Evolutionary conservation across 129 eudicot species (phyloP).

Genomic region (Saussurea involucrata): DNA sequence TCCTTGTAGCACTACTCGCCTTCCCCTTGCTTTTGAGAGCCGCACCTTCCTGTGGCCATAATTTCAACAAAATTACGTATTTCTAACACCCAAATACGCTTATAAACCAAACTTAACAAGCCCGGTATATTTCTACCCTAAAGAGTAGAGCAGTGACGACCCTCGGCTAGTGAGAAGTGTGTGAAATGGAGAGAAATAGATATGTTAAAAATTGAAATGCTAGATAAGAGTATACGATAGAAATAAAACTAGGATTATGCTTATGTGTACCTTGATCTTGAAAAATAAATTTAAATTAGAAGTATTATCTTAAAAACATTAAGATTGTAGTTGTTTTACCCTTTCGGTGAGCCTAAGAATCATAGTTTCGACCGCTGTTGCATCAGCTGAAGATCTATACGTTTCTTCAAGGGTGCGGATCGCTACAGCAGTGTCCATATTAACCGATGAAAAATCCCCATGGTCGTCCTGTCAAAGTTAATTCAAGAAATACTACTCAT

Average conservation of each 20-base stretch:
- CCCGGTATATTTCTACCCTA: background rate
- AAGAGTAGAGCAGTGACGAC: background rate
- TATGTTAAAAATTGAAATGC: no score
- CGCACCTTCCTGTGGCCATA: conserved; percentile 71
- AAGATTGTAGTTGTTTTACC: conserved; percentile 28
- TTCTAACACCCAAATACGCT: background rate
- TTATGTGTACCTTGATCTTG: background rate
- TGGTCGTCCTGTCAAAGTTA: conserved; percentile 70
- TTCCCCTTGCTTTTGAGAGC: conserved; percentile 74
- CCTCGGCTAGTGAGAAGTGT: background rate
- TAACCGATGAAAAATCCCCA: conserved; percentile 86
- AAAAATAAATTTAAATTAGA: background rate
- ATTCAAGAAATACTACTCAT: background rate
- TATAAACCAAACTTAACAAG: background rate
- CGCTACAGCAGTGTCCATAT: conserved; percentile 97
- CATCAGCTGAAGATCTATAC: conserved; percentile 88
- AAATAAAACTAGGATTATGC: no score
- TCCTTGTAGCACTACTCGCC: conserved; percentile 53
- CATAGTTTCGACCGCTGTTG: conserved; percentile 85
- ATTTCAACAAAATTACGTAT: background rate
- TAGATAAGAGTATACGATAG: no score
- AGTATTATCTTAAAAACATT: background rate
- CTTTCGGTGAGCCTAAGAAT: conserved; percentile 72
- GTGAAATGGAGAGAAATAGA: background rate
- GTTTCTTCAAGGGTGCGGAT: conserved; percentile 96